Percentiles rank a stretch among this genome's conserved stretches.
Evolutionary conservation across 257 asterid genomes (phyloP).

Genomic region (Coffea canephora): DNA sequence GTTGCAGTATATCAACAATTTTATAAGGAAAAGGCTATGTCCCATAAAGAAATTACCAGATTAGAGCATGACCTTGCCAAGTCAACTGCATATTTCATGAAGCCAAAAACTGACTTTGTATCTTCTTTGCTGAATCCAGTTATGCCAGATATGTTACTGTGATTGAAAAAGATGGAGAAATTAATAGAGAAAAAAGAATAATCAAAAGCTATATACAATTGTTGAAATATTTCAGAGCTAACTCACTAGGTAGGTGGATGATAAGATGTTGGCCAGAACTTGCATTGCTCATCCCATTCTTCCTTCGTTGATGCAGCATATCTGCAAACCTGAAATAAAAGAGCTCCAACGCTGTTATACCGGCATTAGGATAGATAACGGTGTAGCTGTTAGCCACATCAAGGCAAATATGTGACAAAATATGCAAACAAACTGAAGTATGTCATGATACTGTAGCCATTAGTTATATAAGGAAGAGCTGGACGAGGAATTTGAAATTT

Average conservation of each 20-base stretch:
- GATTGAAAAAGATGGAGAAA: constrained; percentile 27
- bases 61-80: constrained; percentile 54
- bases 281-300: constrained; percentile 98
- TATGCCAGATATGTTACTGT: constrained; percentile 83
- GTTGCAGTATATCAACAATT: not conserved
- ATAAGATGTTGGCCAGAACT: constrained; percentile 93
- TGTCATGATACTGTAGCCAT: not conserved
- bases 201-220: not conserved
- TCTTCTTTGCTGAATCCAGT: constrained; percentile 82
- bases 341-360: not conserved
- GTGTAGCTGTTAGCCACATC: not conserved
- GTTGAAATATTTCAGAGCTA: not conserved
- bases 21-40: not conserved
- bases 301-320: constrained; percentile 85
- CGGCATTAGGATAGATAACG: not conserved
- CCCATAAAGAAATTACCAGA: constrained; percentile 37
- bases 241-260: constrained; percentile 93
- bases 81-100: constrained; percentile 62
- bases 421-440: not conserved
- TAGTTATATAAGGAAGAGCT: not conserved
- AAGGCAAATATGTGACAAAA: not conserved
- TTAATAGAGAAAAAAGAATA: constrained; percentile 2
- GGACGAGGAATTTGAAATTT: not conserved
- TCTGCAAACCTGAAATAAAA: constrained; percentile 61
- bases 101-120: constrained; percentile 49